phyloP scores from a whole-genome alignment of 116 monocot species.

The Cymodocea nodosa region DNA sequence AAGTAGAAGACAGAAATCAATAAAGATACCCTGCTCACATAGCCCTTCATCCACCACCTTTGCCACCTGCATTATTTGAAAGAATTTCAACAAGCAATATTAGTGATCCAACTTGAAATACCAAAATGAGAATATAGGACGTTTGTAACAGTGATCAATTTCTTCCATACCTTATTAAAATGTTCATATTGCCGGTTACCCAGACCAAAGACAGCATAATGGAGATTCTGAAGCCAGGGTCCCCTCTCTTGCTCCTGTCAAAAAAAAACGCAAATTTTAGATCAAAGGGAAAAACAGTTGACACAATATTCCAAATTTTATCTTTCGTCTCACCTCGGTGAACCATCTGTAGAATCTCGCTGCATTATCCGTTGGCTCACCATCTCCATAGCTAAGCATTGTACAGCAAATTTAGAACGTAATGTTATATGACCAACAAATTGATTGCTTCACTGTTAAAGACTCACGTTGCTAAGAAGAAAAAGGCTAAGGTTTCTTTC shows the following conservation, averaged over 20 bases:
- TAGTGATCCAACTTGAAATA: neutral
- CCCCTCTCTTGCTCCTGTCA: conserved; percentile 50
- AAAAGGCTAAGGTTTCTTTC: conserved; percentile 61
- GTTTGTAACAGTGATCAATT: neutral
- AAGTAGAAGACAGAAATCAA: neutral
- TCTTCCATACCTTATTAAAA: conserved; percentile 56
- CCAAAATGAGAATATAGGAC: neutral
- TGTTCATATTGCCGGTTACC: conserved; percentile 88
- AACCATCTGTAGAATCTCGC: conserved; percentile 96
- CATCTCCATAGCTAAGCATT: conserved; percentile 73
- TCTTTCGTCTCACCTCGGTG: conserved; percentile 45
- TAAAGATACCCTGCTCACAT: conserved; percentile 29
- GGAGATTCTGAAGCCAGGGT: conserved; percentile 46
- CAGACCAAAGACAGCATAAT: conserved; percentile 69
- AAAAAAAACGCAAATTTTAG: neutral
- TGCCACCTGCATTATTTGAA: conserved; percentile 24
- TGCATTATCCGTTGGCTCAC: conserved; percentile 96
- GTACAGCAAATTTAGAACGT: conserved; percentile 1
- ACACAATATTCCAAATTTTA: neutral
- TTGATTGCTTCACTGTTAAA: neutral
- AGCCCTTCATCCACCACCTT: conserved; percentile 46
- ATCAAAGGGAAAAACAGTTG: neutral
- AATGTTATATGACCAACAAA: neutral
- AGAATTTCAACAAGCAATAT: neutral
- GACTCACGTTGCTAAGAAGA: conserved; percentile 88